A percentile compares a stretch with the other conserved stretches of the same genome.
Conservation (phyloP, 164 flowering plant species). For the Tetracentron sinense region DNA sequence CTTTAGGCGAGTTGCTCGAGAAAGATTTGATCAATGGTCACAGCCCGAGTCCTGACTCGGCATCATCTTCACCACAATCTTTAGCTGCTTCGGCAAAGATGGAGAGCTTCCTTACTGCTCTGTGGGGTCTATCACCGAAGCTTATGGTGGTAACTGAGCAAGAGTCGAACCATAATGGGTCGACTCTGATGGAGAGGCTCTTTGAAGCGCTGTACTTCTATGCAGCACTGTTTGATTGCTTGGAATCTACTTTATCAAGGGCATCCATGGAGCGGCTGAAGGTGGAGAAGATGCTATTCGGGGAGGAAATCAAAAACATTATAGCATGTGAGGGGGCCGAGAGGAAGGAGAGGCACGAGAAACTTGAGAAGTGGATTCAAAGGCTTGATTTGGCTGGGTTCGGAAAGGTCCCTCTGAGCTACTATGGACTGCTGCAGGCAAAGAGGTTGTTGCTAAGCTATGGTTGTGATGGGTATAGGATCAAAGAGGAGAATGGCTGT, state of each 20-base stretch:
- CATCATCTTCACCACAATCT: constrained; percentile 52
- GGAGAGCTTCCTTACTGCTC: constrained; percentile 50
- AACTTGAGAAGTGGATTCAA: constrained; percentile 70
- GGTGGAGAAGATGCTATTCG: constrained; percentile 77
- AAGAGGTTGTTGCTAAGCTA: constrained; percentile 53
- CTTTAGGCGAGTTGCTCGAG: constrained; percentile 52
- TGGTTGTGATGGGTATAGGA: constrained; percentile 64
- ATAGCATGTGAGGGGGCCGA: constrained; percentile 76
- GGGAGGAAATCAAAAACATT: constrained; percentile 80
- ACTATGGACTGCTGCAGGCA: constrained; percentile 58
- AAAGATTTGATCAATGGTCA: constrained; percentile 47
- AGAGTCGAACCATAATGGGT: constrained; percentile 69
- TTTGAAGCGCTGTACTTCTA: constrained; percentile 66
- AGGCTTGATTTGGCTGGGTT: constrained; percentile 69
- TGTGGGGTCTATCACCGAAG: constrained; percentile 71
- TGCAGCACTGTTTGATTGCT: constrained; percentile 76
- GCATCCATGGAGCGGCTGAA: constrained; percentile 58
- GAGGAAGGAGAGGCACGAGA: constrained; percentile 81
- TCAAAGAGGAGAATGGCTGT: constrained; percentile 76
- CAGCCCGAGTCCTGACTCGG: constrained; percentile 55
- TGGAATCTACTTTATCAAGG: constrained; percentile 66
- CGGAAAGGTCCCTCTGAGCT: constrained; percentile 59
- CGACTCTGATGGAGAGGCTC: constrained; percentile 62
- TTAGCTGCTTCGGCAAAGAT: constrained; percentile 36
- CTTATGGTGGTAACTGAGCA: constrained; percentile 79